These are phyloP conservation scores for Brasenia schreberi DNA, from an alignment of 164 flowering plant species.

Conservation along the genomic window DNA sequence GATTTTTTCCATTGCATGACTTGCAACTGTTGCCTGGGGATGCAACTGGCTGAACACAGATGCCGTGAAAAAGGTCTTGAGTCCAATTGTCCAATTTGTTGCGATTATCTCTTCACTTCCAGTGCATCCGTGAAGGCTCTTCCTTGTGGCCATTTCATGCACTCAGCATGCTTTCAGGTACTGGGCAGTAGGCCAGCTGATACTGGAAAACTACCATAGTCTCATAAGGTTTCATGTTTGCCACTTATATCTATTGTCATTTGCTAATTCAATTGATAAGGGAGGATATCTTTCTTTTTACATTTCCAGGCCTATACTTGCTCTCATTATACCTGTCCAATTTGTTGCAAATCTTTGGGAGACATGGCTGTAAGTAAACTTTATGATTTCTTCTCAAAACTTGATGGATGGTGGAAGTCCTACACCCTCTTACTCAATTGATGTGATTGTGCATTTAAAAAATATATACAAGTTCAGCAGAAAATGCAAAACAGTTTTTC, in stretches of 20 bases:
- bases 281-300: background rate
- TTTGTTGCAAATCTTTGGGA: constrained; percentile 90
- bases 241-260: no score
- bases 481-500: no score
- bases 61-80: constrained; percentile 88
- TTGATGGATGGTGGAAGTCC: background rate
- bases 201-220: background rate
- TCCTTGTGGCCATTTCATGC: constrained; percentile 98
- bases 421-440: background rate
- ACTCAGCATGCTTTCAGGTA: constrained; percentile 91
- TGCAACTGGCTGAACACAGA: constrained; percentile 57
- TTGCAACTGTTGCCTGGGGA: constrained; percentile 82
- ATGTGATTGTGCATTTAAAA: no score
- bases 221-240: background rate
- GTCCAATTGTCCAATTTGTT: constrained; percentile 89
- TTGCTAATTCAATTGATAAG: no score
- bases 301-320: constrained; percentile 64
- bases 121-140: constrained; percentile 70
- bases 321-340: constrained; percentile 83
- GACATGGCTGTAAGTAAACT: constrained; percentile 69
- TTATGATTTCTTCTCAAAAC: background rate
- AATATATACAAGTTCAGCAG: no score
- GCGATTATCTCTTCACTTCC: constrained; percentile 83
- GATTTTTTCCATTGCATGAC: constrained; percentile 96
- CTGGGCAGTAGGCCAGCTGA: background rate